Evolutionary conservation across 2,329 filamentous ascomycete genomes (phyloP), one percentile per base, ranked within the genome.

Genomic region (Colletotrichum theobromicola): DNA sequence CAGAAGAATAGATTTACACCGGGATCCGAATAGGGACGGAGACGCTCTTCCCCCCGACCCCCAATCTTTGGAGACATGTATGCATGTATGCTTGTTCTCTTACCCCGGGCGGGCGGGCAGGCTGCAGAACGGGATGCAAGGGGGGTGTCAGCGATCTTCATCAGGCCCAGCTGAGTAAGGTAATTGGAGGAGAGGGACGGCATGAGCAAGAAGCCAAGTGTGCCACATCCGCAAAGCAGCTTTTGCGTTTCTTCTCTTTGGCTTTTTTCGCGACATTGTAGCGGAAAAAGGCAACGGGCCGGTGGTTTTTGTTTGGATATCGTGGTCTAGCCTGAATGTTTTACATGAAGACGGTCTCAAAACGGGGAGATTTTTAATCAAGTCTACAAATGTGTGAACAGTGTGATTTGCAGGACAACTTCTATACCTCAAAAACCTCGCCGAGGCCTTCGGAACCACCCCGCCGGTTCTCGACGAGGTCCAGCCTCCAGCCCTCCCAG

Each of bases 401-500:
- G 57, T 24, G 10, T n/a, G 24, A 21, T 26, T 28, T 35, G 62
- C 50, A 42, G 16, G 21, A 21, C 28, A 26, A 58, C 21, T 13
- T 13, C 78, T 81, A 94, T 67, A 93, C 85, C 78, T 93, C 91
- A 80, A 93, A 93, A 30, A 93, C 90, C 80, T 92, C 90, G 2
- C 91, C 91, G 24, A 90, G 85, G 0, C 91, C 91, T 77, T 91
- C 89, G 1, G 88, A 89, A 6, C 89, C 90, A 3, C 90, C 89
- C 75, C 87, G 84, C 75, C 90, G 84, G 61, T 85, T 87, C 80
- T 93, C 91, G 7, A 93, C 91, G 78, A 93, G 84, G 80, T 93
- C 91, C 79, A 93, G 82, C 82, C 91, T 87, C 91, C 91, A 93
- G 9, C 91, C 91, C 76, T 93, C 90, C 91, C 91, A 93, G 80